A percentile compares a stretch with the other conserved stretches of the same genome.
phyloP scores from a whole-genome alignment of 23 red algal species.

The Porphyridium purpureum region DNA sequence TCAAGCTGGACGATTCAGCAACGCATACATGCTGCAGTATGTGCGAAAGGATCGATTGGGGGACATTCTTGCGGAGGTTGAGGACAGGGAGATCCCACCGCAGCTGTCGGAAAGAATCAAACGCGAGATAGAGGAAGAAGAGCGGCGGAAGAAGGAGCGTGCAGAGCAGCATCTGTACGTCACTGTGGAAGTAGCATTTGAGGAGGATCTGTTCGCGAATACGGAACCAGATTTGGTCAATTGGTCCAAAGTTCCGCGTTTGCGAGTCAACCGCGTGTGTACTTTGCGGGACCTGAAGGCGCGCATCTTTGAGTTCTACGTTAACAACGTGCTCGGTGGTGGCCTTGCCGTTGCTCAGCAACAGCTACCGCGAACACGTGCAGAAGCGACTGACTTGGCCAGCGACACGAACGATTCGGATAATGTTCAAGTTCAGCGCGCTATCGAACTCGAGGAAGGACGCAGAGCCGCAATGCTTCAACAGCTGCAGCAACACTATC shows the following conservation, averaged over 20 bases:
- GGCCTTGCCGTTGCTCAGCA: too few relatives aligned
- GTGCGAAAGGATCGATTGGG: slow-evolving; percentile 40
- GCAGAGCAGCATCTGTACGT: slow-evolving; percentile 83
- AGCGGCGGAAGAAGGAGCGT: slow-evolving; percentile 24
- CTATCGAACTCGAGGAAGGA: too few relatives aligned
- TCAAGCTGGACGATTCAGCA: slow-evolving; percentile 42
- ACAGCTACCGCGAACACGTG: too few relatives aligned
- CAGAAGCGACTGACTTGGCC: slow-evolving; percentile 29
- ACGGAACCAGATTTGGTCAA: slow-evolving; percentile 36
- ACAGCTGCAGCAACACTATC: too few relatives aligned
- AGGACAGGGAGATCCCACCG: slow-evolving; percentile 47
- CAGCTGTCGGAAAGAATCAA: slow-evolving; percentile 39
- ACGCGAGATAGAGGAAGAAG: slow-evolving; percentile 71
- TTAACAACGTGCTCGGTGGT: too few relatives aligned
- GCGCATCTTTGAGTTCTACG: too few relatives aligned
- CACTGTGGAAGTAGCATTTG: slow-evolving; percentile 40
- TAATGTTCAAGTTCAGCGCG: too few relatives aligned
- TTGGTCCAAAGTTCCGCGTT: slow-evolving; percentile 26
- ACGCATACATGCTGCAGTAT: slow-evolving; percentile 98
- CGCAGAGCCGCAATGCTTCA: too few relatives aligned
- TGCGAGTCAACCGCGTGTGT: slow-evolving; percentile 30
- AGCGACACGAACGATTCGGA: too few relatives aligned
- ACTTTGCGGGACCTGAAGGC: slow-evolving; percentile 49
- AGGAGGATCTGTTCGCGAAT: slow-evolving; percentile 30
- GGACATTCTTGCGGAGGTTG: slow-evolving; percentile 15